Conservation (phyloP, 306 rosid genomes). For the Hippophae tibetana region DNA sequence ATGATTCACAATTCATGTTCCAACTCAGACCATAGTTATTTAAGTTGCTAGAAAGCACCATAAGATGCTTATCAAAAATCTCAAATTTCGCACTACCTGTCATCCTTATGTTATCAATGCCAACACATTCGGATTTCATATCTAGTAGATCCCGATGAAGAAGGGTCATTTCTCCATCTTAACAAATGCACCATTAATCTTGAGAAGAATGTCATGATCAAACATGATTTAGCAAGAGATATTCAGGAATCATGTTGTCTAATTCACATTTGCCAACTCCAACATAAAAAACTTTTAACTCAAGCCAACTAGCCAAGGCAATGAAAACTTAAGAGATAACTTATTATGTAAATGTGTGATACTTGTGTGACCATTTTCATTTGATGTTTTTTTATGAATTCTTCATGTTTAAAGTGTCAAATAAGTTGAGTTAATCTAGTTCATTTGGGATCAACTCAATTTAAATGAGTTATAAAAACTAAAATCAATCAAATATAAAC, state of each 20-base stretch:
- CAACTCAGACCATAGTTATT: constrained; percentile 37
- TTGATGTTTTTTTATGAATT: constrained; percentile 29
- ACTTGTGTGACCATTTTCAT: constrained; percentile 45
- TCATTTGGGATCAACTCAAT: no score
- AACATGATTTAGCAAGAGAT: constrained; percentile 54
- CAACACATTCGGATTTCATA: constrained; percentile 68
- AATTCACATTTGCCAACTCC: constrained; percentile 68
- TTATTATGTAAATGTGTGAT: constrained; percentile 36
- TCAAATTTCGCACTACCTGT: constrained; percentile 70
- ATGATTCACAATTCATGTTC: constrained; percentile 59
- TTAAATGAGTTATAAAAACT: background rate
- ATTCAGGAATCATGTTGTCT: constrained; percentile 53
- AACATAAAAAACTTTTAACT: constrained; percentile 52
- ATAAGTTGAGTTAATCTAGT: no score
- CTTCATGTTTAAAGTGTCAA: constrained; percentile 28
- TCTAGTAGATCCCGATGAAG: constrained; percentile 70
- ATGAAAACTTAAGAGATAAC: constrained; percentile 35
- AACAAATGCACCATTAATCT: constrained; percentile 59
- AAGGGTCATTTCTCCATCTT: constrained; percentile 46
- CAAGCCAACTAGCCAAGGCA: constrained; percentile 57
- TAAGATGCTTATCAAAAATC: constrained; percentile 54
- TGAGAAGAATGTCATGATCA: constrained; percentile 67
- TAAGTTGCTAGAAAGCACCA: constrained; percentile 55
- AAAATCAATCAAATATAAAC: constrained; percentile 15
- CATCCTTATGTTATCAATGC: constrained; percentile 72